phyloP scores from a whole-genome alignment of 192 early-diverging fungal species.

The Gonapodya sp. region DNA sequence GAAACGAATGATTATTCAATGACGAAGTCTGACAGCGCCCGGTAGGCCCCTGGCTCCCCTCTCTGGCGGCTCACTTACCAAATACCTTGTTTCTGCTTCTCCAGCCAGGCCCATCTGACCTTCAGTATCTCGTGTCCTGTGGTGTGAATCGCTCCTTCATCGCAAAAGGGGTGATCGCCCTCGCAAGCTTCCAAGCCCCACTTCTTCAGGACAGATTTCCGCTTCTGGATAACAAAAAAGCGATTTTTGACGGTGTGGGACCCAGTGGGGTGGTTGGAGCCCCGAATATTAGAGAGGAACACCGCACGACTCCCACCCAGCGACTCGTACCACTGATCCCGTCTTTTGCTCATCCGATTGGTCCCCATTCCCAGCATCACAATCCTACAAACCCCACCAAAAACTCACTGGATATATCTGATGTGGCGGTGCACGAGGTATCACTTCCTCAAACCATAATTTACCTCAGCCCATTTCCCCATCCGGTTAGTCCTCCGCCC shows the following conservation, averaged over 20 bases:
- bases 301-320: too few species aligned
- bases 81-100: background rate
- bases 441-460: background rate
- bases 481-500: background rate
- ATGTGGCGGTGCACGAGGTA: background rate
- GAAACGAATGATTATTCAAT: too few species aligned
- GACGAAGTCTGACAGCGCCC: too few species aligned
- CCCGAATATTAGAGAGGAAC: too few species aligned
- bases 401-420: background rate
- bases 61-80: background rate
- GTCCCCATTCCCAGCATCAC: too few species aligned
- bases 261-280: too few species aligned
- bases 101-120: background rate
- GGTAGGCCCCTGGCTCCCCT: background rate
- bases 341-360: too few species aligned
- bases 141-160: background rate
- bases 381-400: too few species aligned
- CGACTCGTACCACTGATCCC: too few species aligned
- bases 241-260: background rate
- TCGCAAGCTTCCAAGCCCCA: background rate
- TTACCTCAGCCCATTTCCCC: background rate
- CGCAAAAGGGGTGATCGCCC: background rate
- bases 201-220: background rate
- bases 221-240: background rate
- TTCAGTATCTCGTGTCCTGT: background rate